phyloP scores from a whole-genome alignment of 2,329 filamentous ascomycete species.

The Acrodontium crateriforme region DNA sequence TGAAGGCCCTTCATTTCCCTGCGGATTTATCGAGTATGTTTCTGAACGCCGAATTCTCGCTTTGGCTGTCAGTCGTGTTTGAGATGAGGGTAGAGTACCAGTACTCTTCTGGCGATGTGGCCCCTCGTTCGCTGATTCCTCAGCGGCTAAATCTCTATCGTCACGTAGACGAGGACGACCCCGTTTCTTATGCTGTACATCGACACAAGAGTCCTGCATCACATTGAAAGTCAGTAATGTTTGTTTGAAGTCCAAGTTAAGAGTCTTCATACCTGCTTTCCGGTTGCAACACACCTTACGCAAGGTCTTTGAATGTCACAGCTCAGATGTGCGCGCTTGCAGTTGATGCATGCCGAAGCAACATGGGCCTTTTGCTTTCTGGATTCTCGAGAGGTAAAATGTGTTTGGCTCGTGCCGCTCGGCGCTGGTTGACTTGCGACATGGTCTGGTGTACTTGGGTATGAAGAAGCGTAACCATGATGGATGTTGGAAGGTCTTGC shows the following conservation, averaged over 20 bases:
- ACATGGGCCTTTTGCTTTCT: constrained; percentile 48
- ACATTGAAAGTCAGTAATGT: neutral
- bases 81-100: neutral
- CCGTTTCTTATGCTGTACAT: constrained; percentile 77
- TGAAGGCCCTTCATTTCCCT: constrained; percentile 17
- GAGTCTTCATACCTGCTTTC: constrained; percentile 44
- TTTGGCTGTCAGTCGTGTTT: constrained; percentile 13
- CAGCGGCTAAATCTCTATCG: constrained; percentile 28
- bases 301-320: constrained; percentile 60
- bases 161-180: constrained; percentile 66
- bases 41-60: constrained; percentile 17
- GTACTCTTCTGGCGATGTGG: constrained; percentile 4
- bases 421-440: too few relatives aligned
- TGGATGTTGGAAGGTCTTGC: too few relatives aligned
- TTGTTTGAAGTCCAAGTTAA: constrained; percentile 2
- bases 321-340: constrained; percentile 67
- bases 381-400: constrained; percentile 10
- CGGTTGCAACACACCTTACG: constrained; percentile 61
- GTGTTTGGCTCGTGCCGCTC: too few relatives aligned
- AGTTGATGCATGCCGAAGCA: constrained; percentile 72
- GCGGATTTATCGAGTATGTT: constrained; percentile 20
- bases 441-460: too few relatives aligned
- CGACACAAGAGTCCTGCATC: constrained; percentile 59
- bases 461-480: too few relatives aligned
- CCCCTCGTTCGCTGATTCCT: constrained; percentile 8